phyloP scores from a whole-genome alignment of 495 filamentous ascomycete species.

The Neurospora sp. region DNA sequence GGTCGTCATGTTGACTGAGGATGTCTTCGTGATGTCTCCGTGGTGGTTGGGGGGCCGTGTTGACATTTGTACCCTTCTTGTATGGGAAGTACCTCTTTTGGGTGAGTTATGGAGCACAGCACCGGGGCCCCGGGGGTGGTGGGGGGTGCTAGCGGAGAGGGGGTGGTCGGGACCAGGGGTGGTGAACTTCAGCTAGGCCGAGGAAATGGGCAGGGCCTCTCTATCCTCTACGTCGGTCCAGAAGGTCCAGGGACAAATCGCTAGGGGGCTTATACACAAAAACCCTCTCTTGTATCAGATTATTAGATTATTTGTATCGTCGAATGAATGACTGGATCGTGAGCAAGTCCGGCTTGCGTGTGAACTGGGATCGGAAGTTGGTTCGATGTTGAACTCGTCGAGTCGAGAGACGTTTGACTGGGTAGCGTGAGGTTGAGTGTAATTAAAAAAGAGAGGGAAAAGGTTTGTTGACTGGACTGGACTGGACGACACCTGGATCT shows the following conservation, averaged over 20 bases:
- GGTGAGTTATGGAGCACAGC: conserved; percentile 12
- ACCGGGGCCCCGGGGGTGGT: conserved; percentile 9
- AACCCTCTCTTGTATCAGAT: conserved; percentile 22
- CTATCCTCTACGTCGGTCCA: conserved; percentile 31
- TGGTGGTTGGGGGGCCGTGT: conserved; percentile 46
- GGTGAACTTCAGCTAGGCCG: conserved; percentile 31
- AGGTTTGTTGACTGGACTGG: conserved; percentile 24
- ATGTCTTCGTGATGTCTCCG: conserved; percentile 39
- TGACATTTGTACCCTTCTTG: conserved; percentile 49
- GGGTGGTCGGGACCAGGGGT: conserved; percentile 17
- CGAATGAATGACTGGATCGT: conserved; percentile 40
- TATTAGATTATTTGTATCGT: conserved; percentile 34
- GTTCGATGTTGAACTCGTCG: conserved; percentile 5
- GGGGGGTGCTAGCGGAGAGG: conserved; percentile 26
- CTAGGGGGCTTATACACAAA: conserved; percentile 8
- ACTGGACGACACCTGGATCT: conserved; percentile 39
- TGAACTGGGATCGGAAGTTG: conserved; percentile 19
- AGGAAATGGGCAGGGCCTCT: conserved; percentile 35
- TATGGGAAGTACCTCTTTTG: conserved; percentile 32
- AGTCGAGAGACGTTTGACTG: conserved; percentile 21
- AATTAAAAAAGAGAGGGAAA: conserved; percentile 26
- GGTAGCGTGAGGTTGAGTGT: conserved; percentile 22
- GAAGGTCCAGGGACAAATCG: conserved; percentile 16
- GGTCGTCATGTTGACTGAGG: conserved; percentile 35
- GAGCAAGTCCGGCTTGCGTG: conserved; percentile 46